phyloP scores from a whole-genome alignment of 2,329 filamentous ascomycete species.

The Fusarium phyllophilum region DNA sequence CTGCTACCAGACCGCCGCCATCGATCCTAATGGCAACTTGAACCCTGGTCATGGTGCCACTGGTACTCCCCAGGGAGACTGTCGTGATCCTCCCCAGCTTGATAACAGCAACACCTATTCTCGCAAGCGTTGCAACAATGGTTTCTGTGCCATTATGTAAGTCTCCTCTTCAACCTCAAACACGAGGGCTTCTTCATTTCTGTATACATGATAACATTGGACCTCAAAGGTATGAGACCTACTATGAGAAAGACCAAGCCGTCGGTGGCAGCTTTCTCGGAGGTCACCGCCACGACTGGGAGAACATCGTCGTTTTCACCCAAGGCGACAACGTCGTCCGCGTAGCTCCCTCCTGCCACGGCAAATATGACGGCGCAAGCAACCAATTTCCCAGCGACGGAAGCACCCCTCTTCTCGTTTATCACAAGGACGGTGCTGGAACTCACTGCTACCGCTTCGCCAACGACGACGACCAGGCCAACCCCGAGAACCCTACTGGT shows the following conservation, averaged over 20 bases:
- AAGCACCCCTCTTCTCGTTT: slow-evolving; percentile 39
- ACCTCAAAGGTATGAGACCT: slow-evolving; percentile 46
- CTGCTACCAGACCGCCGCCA: slow-evolving; percentile 60
- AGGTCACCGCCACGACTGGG: slow-evolving; percentile 56
- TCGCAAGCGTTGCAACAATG: slow-evolving; percentile 49
- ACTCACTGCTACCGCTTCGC: slow-evolving; percentile 48
- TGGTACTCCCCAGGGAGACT: slow-evolving; percentile 44
- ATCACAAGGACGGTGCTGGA: slow-evolving; percentile 45
- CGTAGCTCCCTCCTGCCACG: slow-evolving; percentile 46
- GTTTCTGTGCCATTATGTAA: slow-evolving; percentile 47
- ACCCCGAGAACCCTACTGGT: slow-evolving; percentile 43
- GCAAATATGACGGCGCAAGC: slow-evolving; percentile 36
- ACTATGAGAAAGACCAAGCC: slow-evolving; percentile 57
- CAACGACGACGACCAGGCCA: slow-evolving; percentile 38
- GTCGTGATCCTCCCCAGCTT: slow-evolving; percentile 46
- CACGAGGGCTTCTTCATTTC: accelerated
- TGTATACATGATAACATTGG: not conserved
- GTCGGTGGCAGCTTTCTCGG: slow-evolving; percentile 45
- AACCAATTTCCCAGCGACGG: slow-evolving; percentile 38
- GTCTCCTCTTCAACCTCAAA: accelerated
- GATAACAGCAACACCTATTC: slow-evolving; percentile 48
- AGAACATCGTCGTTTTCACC: slow-evolving; percentile 51
- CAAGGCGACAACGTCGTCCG: slow-evolving; percentile 39
- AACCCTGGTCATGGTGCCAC: slow-evolving; percentile 44
- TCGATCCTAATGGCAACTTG: slow-evolving; percentile 49